phyloP scores from a whole-genome alignment of 225 moss, liverwort and hornwort species.

The Pseudisothecium myosuroides region DNA sequence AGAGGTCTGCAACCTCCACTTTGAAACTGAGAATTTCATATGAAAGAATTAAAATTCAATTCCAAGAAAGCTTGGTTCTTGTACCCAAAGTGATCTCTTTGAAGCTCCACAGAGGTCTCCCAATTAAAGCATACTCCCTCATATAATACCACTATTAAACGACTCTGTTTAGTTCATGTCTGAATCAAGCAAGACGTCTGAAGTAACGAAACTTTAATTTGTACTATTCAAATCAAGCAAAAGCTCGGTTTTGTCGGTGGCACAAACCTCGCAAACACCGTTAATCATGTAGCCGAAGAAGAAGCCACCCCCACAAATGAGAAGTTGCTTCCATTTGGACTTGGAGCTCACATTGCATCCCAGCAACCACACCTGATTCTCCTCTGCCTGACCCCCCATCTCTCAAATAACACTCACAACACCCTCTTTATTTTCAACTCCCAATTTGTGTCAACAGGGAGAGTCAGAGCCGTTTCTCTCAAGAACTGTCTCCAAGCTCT shows the following conservation, averaged over 20 bases:
- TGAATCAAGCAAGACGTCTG: neutral
- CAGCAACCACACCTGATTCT: slow-evolving; percentile 55
- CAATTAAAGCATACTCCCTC: neutral
- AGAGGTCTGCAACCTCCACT: neutral
- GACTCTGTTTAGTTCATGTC: neutral
- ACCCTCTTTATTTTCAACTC: neutral
- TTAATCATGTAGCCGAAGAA: slow-evolving; percentile 93
- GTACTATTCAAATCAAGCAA: too few species aligned
- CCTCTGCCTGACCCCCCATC: slow-evolving; percentile 19
- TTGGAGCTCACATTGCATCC: slow-evolving; percentile 68
- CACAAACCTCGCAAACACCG: slow-evolving; percentile 76
- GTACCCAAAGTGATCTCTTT: neutral
- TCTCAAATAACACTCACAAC: neutral
- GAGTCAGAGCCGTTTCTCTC: neutral
- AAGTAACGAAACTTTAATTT: neutral
- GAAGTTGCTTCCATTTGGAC: slow-evolving; percentile 76
- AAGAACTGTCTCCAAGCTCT: neutral
- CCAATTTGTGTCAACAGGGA: neutral
- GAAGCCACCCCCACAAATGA: slow-evolving; percentile 78
- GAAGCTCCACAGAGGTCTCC: neutral
- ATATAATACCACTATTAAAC: neutral
- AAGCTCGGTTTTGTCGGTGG: neutral
- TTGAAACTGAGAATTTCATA: neutral
- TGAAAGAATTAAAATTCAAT: neutral
- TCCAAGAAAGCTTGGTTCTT: neutral